Base-by-base conservation (phyloP, 495 filamentous ascomycete species). In the Clavariopsis aquatica region DNA sequence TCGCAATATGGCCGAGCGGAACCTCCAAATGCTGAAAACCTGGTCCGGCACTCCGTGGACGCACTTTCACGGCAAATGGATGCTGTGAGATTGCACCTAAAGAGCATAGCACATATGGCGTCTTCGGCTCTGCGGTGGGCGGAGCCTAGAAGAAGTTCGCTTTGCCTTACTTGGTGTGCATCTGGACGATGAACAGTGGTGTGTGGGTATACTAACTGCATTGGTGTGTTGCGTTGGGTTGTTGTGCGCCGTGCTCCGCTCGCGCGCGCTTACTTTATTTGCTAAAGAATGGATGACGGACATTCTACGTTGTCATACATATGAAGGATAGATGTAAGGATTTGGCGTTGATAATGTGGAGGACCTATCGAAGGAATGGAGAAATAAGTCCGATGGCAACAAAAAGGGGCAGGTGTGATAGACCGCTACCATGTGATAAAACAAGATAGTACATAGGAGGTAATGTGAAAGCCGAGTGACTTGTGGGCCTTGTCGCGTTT, bases 1-100 rank as follows among this genome's bases (percentile, higher is more conserved):
- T 10, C 53, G 26, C 53, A 56, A 56, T 56, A 56, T 56, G 53
- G 53, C 53, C 53, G 53, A 56, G 53, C 53, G 53, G 53, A 56
- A n/a, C 10, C 6, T 26, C 29, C 17, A 34, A 43, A 17, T 15
- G 8, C 38, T 15, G 38, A 43, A 43, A 43, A 43, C 38, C 38
- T 43, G 38, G 38, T 43, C 38, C 38, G 38, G 38, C 38, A 43
- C 38, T 43, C 38, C 38, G 38, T n/a, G 15, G n/a, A 17, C 6
- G 15, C 5, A 12, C 31, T 5, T 34, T 5, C 31, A 34, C 31
- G 38, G 15, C 38, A n/a, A 43, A 17, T n/a, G 38, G 6, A n/a
- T 43, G 38, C 38, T 43, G 13, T 43, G 38, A 43, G 38, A 43
- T 43, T 9, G 38, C 12, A 17, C 12, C n/a, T 43, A 43, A 8